phyloP scores from a whole-genome alignment of 345 rosid genomes.

The Murraya paniculata region DNA sequence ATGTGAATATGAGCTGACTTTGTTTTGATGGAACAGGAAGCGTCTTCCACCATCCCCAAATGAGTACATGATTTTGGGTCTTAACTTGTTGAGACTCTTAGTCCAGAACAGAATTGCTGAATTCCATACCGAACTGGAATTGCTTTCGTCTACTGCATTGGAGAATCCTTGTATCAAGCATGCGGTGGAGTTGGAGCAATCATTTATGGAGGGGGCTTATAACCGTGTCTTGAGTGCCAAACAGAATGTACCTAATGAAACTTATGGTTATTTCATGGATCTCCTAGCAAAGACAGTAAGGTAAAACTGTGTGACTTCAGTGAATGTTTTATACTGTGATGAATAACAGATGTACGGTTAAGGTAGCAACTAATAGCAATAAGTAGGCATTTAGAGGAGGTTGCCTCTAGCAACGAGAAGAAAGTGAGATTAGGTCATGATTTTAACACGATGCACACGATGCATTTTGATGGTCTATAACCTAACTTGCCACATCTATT shows the following conservation, averaged over 20 bases:
- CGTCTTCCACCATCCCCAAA: conserved; percentile 70
- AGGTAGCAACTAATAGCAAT: not conserved
- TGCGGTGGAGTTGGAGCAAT: conserved; percentile 98
- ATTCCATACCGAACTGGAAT: conserved; percentile 90
- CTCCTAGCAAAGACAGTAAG: conserved; percentile 97
- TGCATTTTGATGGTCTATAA: not conserved
- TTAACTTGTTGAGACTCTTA: conserved; percentile 89
- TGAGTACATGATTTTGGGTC: conserved; percentile 86
- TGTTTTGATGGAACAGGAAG: conserved; percentile 43
- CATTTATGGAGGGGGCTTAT: conserved; percentile 98
- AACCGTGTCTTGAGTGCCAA: conserved; percentile 92
- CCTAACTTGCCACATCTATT: not conserved
- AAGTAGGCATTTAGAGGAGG: not conserved
- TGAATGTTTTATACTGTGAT: not conserved
- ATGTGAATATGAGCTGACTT: conserved; percentile 4
- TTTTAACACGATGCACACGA: not conserved
- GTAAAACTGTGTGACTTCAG: conserved; percentile 30
- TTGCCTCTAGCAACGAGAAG: not conserved
- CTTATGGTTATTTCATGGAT: conserved; percentile 94
- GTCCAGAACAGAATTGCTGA: conserved; percentile 97
- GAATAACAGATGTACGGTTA: not conserved
- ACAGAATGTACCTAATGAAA: conserved; percentile 82
- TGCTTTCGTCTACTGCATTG: conserved; percentile 71
- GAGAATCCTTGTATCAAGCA: conserved; percentile 91
- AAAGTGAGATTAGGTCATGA: not conserved